Evolutionary conservation across 2,329 filamentous ascomycete genomes (phyloP), one percentile per base, ranked within the genome.

Genomic region (Colletotrichum sublineola): DNA sequence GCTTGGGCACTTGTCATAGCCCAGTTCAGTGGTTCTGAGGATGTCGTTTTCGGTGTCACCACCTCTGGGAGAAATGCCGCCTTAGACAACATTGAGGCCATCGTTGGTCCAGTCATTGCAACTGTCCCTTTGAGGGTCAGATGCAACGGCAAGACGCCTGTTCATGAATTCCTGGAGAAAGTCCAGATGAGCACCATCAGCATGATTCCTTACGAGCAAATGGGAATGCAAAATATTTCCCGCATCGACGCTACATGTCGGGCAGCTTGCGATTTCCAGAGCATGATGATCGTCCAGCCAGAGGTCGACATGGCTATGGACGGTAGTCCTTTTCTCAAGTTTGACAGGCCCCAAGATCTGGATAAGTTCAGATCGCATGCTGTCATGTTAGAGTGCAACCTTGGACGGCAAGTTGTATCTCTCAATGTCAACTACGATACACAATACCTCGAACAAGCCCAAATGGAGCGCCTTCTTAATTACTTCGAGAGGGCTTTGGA

Each of bases 1-100:
- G 83, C 83, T 5, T 86, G 84, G 84, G 82, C 81, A 4, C 68
- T 85, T 20, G 79, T 83, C 2, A 78, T 83, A 0, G 78, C 79
- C 1, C 74, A 80, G 14, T 84, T 84, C 68, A 79, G 82, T 67
- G 78, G 78, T 1, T 77, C 79, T 29, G 68, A 78, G 11, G 81
- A 83, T 57, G 78, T 83, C 42, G 76, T 83, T 18, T 84, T 85
- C 63, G 83, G 83, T 8, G 80, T 82, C 71, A 83, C 81, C 0
- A 76, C 84, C 11, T 82, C 83, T 53, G 70, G 70, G 5, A 58
- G 70, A 20, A 82, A 73, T 42, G 66, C 68, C 8, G 46, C 70
- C 5, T 72, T 80, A 3, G 55, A 53, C 6, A 63, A 53, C 15
- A 44, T 74, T 20, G 76, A 79, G 55, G 73, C 74, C 24, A 74